Evolutionary conservation across 2,329 filamentous ascomycete genomes (phyloP), one percentile per base, ranked within the genome.

Genomic region (Sporothrix curviconia): DNA sequence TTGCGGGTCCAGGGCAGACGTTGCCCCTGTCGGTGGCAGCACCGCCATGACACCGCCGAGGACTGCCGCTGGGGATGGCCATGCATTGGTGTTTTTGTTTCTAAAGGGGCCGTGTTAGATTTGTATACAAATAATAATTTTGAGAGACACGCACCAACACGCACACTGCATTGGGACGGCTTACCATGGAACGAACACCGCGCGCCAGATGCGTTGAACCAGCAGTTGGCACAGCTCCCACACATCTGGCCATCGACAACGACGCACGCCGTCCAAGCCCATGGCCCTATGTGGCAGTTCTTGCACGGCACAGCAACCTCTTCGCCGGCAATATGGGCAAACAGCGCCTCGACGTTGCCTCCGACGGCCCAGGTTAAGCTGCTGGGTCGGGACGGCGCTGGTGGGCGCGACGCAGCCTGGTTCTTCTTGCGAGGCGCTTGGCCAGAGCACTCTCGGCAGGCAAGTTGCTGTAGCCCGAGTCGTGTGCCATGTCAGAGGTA

Each of bases 151-250:
- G n/a, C n/a, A n/a, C n/a, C n/a, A n/a, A n/a, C n/a, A n/a, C n/a
- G n/a, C n/a, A n/a, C n/a, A n/a, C n/a, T n/a, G n/a, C n/a, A n/a
- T n/a, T n/a, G 22, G 15, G 25, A 30, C 17, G 17, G 66, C 77
- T 62, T 70, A 83, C 81, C 79, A 59, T 83, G 81, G 64, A 83
- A 84, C 14, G 80, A 83, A 60, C 81, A 84, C 52, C 81, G 70
- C 9, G 79, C 76, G 9, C 81, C 81, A 52, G 79, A 82, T 7
- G 81, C 81, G 57, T 84, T 84, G 67, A 80, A 84, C 81, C 81
- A 84, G 66, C 81, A 84, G 64, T 84, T 84, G 58, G 80, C 77
- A 61, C 81, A 84, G 64, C 79, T 82, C 9, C 81, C 81, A 59
- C 79, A 83, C 78, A 84, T 80, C 65, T 82, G 78, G 1, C 81